These are phyloP conservation scores for Trichoderma breve DNA, from an alignment of 2,329 filamentous ascomycete species.

Conservation along the genomic window DNA sequence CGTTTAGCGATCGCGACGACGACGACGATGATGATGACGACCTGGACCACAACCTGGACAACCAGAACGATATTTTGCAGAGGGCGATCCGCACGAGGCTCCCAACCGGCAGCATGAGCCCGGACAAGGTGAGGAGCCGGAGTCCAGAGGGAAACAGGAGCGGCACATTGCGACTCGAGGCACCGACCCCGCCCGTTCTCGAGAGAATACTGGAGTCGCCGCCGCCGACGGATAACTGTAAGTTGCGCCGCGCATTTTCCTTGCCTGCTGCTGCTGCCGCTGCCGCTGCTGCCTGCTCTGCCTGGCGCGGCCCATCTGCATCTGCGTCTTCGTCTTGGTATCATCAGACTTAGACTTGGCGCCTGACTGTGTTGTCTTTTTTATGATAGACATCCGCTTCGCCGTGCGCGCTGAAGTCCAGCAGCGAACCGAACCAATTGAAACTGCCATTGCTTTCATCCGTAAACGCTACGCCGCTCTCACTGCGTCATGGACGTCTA, in stretches of 20 bases:
- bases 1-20: slow-evolving; percentile 23
- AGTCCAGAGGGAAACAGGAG: slow-evolving; percentile 48
- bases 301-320: not conserved
- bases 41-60: slow-evolving; percentile 26
- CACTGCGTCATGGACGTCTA: slow-evolving; percentile 68
- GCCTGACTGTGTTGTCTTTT: not conserved
- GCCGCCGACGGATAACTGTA: slow-evolving; percentile 49
- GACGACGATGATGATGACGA: slow-evolving; percentile 35
- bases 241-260: slow-evolving; percentile 29
- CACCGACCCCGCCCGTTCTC: slow-evolving; percentile 28
- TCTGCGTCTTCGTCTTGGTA: not conserved
- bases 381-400: slow-evolving; percentile 75
- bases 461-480: slow-evolving; percentile 58
- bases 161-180: slow-evolving; percentile 39
- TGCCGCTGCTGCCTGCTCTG: not conserved
- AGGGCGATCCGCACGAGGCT: slow-evolving; percentile 54
- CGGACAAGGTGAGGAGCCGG: slow-evolving; percentile 47
- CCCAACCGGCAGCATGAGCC: slow-evolving; percentile 55
- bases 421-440: slow-evolving; percentile 80
- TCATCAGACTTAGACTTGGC: not conserved
- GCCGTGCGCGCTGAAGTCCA: slow-evolving; percentile 84
- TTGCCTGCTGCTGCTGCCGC: slow-evolving; percentile 20
- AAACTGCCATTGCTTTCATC: slow-evolving; percentile 65
- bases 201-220: slow-evolving; percentile 25
- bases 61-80: slow-evolving; percentile 41